Evolutionary conservation across 2,329 filamentous ascomycete species (phyloP), one percentile per base, ranked within the genome.

Genomic region (Microsporum canis): DNA sequence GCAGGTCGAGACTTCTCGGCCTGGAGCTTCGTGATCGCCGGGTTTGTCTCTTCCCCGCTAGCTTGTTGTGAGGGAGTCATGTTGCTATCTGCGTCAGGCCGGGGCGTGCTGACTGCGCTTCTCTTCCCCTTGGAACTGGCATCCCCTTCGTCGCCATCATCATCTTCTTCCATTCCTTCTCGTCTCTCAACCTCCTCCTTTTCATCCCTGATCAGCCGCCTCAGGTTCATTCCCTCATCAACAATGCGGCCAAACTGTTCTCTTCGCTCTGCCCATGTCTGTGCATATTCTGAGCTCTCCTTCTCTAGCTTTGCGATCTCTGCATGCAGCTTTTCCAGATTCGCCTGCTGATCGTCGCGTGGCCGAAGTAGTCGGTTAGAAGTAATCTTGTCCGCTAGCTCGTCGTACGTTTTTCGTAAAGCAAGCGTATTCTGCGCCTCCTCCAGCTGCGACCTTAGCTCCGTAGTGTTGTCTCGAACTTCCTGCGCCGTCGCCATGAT

Each of bases 141-240:
- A 60, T 81, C 81, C 4, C 73, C 81, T 12, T 80, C 79, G 63
- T 80, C 79, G 3, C 77, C 81, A 41, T 85, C 84, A 66, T 86
- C 79, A 3, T 76, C 79, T 63, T 81, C 86, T 56, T 84, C 86
- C 65, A 90, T 90, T 34, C 89, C 90, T 73, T 95, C 90, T 60
- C 90, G 83, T 47, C 89, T 80, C 75, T 96, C 91, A 0, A 94
- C 89, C 75, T 96, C 91, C 72, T 96, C 91, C 76, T 96, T 95
- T 79, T 96, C 92, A 69, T 96, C 91, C 63, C 91, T 85, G 69
- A 97, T 96, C 72, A 95, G 80, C 57, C 89, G 82, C 62, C 91
- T 80, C 72, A 97, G 81, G 65, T 89, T 81, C 82, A 88, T 88
- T n/a, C 90, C 90, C 77, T 96, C 92, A 63, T 91, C 88, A 71